Conservation (phyloP, 495 filamentous ascomycete species). For the Daldinia caldariorum region DNA sequence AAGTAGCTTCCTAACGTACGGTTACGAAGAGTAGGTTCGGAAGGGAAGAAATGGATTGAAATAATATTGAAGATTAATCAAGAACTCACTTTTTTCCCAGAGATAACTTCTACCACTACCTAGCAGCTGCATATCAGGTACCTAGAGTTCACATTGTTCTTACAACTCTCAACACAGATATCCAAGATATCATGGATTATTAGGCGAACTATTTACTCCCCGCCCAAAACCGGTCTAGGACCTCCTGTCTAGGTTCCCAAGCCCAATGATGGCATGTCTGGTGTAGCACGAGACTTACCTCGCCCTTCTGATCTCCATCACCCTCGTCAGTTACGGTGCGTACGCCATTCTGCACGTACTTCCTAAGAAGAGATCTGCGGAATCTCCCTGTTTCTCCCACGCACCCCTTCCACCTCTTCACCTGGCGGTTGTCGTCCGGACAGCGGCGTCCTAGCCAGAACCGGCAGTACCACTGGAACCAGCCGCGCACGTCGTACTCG, state of each 20-base stretch:
- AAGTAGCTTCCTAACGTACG: constrained; percentile 48
- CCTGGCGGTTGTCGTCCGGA: constrained; percentile 60
- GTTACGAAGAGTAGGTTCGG: constrained; percentile 31
- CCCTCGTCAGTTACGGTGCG: constrained; percentile 59
- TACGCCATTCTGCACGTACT: constrained; percentile 55
- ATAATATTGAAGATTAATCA: not conserved
- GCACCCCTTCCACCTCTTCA: constrained; percentile 58
- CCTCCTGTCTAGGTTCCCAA: constrained; percentile 57
- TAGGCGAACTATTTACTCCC: constrained; percentile 28
- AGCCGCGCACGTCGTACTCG: constrained; percentile 57
- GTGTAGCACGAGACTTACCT: constrained; percentile 62
- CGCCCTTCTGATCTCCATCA: constrained; percentile 42
- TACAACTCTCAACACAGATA: not conserved
- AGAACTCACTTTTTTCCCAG: not conserved
- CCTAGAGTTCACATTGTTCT: not conserved
- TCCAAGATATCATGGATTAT: not conserved
- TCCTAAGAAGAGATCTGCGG: constrained; percentile 57
- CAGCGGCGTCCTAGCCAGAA: constrained; percentile 60
- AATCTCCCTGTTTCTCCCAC: constrained; percentile 59
- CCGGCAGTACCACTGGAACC: constrained; percentile 64
- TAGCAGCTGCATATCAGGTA: not conserved
- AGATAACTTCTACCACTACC: not conserved
- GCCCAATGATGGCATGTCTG: constrained; percentile 64
- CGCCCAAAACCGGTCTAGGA: constrained; percentile 57
- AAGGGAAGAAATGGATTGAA: not conserved